Evolutionary conservation across 495 filamentous ascomycete genomes (phyloP), one percentile per base, ranked within the genome.

Genomic region (Penicillium flavigenum): DNA sequence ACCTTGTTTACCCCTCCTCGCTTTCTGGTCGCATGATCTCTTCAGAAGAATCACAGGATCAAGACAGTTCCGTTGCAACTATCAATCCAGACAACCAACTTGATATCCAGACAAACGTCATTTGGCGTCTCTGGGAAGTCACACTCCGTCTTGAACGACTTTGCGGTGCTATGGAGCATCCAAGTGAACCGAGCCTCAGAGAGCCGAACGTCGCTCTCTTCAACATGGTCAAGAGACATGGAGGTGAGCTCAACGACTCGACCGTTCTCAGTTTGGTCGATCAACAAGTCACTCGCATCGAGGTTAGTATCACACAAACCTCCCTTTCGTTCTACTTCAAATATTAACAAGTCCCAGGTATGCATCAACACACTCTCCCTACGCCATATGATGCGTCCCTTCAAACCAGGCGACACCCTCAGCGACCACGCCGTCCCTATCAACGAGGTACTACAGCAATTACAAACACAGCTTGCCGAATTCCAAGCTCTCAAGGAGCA

Each of bases 221-320:
- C 67, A 87, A 92, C 66, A 84, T 86, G 60, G 89, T 98, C 78
- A 92, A 85, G 77, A 83, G 87, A 55, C 79, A 86, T 57, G 90
- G 88, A 20, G 92, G 91, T 0, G 91, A 96, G 68, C 80, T 96
- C 36, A 89, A 92, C 16, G 94, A 98, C 74, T 79, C 83, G 20
- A 90, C 93, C 65, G 72, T 96, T 63, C 66, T 93, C 41, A 89
- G 89, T 64, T 88, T 98, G 68, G 81, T 98, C 62, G 93, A 96
- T 66, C 92, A 97, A 67, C 90, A 96, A 76, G 87, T 98, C 55
- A 90, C 89, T 56, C 83, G 94, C 56, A 96, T 99, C 66, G 94
- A 99, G 84, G 92, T 94, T 79, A 63, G 88, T 75, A 51, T 29
- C 3, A 19, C 5, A 44, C 38, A 59, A 14, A 6, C 22, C 47